Evolutionary conservation across 768 basidiomycete species (phyloP).

Genomic region (Boletus rubroflammeus): DNA sequence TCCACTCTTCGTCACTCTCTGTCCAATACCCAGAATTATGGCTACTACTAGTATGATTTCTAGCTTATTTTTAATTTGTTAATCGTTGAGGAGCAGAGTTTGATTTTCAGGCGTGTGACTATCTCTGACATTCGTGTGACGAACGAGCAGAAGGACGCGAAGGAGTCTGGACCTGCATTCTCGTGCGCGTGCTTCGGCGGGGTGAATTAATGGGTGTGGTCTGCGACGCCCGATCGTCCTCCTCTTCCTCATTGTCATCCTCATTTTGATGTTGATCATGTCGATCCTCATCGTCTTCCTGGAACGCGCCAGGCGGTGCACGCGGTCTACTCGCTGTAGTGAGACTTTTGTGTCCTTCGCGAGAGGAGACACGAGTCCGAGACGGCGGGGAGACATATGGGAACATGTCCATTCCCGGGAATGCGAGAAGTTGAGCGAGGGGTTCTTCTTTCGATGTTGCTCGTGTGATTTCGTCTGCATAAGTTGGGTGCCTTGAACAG

Average conservation of each 20-base stretch:
- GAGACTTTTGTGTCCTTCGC: too few species aligned
- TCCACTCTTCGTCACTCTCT: too few species aligned
- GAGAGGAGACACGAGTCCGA: too few species aligned
- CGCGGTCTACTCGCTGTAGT: constrained; percentile 20
- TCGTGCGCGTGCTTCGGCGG: constrained; percentile 11
- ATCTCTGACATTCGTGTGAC: too few species aligned
- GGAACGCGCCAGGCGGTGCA: constrained; percentile 46
- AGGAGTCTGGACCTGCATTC: constrained; percentile 11
- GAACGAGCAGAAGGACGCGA: constrained; percentile 11
- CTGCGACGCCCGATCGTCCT: constrained; percentile 3
- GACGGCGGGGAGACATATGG: too few species aligned
- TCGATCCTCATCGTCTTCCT: constrained; percentile 26
- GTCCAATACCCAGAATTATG: too few species aligned
- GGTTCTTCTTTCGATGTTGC: constrained; percentile 57
- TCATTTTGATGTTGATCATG: constrained; percentile 20
- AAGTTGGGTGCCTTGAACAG: not conserved
- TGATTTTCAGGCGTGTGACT: too few species aligned
- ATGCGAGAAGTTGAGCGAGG: constrained; percentile 57
- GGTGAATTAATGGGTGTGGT: constrained; percentile 13
- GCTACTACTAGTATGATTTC: too few species aligned
- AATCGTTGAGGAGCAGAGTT: too few species aligned
- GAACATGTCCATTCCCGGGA: too few species aligned
- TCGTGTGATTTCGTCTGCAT: constrained; percentile 21
- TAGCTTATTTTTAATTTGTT: too few species aligned
- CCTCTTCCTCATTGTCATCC: constrained; percentile 11